Base-by-base conservation (phyloP, 495 filamentous ascomycete species). In the Parmelia sp. region DNA sequence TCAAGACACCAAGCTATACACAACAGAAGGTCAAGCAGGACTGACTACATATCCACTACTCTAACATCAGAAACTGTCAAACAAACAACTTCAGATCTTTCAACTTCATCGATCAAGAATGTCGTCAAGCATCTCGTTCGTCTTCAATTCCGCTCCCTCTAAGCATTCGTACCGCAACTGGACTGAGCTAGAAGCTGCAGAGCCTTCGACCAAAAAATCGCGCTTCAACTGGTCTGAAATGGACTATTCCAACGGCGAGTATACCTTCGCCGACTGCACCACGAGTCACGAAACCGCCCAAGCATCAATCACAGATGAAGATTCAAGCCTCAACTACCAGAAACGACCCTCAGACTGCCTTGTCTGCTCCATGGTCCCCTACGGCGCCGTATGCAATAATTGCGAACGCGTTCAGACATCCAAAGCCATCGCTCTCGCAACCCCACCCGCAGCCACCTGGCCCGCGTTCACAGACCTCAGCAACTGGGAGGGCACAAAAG, bases 331-430 rank as follows among this genome's bases (percentile, higher is more conserved):
- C 44, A 2, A 23, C 8, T 10, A 49, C 45, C 1, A 49, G 1
- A 27, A 27, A 17, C 25, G 0, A 7, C 11, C 3, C 25, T 15
- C 47, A 3, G 2, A 15, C 8, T 51, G 47, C 11, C 11, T 12
- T 12, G 25, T 51, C 47, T 51, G 47, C 47, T 29, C 47, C 47
- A 53, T 53, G 49, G 27, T 53, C 27, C 49, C 49, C 9, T 53
- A 53, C 27, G 49, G 49, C 49, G 49, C 25, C 49, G 0, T 53
- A 15, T 53, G 49, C 49, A 53, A 25, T 27, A 53, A 53, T 0
- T 53, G 49, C 27, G 3, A 29, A 19, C 25, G 19, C 4, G 31
- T 53, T 25, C 49, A 53, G 31, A 53, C 49, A 17, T 53, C 49
- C 25, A 53, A 33, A 31, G 49, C 25, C 25, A 31, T 31, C 25